phyloP scores from a whole-genome alignment of 192 early-diverging fungal genomes.

The Linnemannia schmuckeri region DNA sequence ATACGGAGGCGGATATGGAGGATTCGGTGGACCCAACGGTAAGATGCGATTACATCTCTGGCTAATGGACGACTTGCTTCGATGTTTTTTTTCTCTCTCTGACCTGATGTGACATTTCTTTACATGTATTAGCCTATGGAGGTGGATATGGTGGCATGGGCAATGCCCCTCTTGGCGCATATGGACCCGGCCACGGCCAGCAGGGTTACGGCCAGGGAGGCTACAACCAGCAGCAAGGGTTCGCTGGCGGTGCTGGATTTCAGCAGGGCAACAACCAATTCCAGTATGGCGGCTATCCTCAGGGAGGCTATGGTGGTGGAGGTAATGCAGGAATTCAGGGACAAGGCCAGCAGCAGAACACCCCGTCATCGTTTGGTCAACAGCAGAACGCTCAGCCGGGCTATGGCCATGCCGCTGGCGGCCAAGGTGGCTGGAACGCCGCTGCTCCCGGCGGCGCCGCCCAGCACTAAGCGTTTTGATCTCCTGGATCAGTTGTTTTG shows the following conservation, averaged over 20 bases:
- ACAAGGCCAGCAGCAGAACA: slow-evolving; percentile 29
- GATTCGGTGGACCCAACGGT: slow-evolving; percentile 50
- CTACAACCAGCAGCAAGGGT: slow-evolving; percentile 31
- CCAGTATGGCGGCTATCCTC: slow-evolving; percentile 26
- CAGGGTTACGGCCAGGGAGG: slow-evolving; percentile 26
- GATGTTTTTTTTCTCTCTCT: too few relatives aligned
- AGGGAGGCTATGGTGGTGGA: slow-evolving; percentile 27
- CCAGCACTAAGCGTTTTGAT: slow-evolving; percentile 12
- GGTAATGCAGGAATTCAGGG: slow-evolving; percentile 29
- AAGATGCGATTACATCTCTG: neutral
- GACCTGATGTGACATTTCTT: neutral
- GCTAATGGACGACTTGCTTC: too few relatives aligned
- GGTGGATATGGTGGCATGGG: slow-evolving; percentile 51
- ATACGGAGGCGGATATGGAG: slow-evolving; percentile 48
- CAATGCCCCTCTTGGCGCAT: slow-evolving; percentile 33
- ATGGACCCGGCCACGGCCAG: slow-evolving; percentile 21
- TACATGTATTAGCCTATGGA: slow-evolving; percentile 17
- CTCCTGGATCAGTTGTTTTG: neutral
- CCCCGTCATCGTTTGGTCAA: slow-evolving; percentile 25
- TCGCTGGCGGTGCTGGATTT: slow-evolving; percentile 25
- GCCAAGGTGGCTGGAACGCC: slow-evolving; percentile 37
- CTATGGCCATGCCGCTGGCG: slow-evolving; percentile 23
- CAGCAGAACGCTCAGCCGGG: neutral
- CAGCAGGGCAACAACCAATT: slow-evolving; percentile 39
- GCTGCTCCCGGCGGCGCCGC: slow-evolving; percentile 26